Evolutionary conservation across 2,329 filamentous ascomycete genomes (phyloP).

Genomic region (Chaetomiaceae sp.): DNA sequence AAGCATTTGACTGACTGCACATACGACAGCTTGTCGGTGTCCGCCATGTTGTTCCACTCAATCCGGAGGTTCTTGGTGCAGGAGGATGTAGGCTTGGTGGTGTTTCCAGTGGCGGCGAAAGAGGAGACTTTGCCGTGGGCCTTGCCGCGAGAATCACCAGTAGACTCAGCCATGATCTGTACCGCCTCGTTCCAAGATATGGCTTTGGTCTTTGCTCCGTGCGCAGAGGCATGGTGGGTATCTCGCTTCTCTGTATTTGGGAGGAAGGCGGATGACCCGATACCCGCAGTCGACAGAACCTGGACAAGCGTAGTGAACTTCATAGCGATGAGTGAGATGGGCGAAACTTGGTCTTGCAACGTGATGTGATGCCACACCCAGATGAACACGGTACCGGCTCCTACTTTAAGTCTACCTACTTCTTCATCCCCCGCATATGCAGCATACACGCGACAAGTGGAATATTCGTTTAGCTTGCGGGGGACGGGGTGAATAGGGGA

Average conservation of each 20-base stretch:
- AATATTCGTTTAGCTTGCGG: no score
- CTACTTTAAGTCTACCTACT: no score
- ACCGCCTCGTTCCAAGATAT: constrained; percentile 4
- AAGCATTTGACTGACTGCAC: background rate
- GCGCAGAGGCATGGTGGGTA: background rate
- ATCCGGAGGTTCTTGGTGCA: background rate
- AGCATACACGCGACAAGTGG: no score
- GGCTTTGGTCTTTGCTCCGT: background rate
- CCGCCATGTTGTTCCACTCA: constrained; percentile 2
- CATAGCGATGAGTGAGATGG: background rate
- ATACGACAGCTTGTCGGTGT: background rate
- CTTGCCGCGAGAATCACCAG: background rate
- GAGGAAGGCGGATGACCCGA: background rate
- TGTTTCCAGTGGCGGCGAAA: background rate
- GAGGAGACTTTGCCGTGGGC: no score
- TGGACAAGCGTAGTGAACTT: background rate
- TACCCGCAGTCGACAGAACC: background rate
- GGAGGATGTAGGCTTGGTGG: background rate
- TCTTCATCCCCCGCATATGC: no score
- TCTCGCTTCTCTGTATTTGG: background rate
- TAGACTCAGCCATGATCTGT: background rate
- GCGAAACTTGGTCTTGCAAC: no score
- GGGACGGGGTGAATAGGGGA: no score
- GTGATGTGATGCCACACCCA: no score
- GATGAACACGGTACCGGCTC: no score